A percentile compares a stretch with the other conserved stretches of the same genome.
phyloP scores from a whole-genome alignment of 305 asterid species.

The Fraxinus angustifolia region DNA sequence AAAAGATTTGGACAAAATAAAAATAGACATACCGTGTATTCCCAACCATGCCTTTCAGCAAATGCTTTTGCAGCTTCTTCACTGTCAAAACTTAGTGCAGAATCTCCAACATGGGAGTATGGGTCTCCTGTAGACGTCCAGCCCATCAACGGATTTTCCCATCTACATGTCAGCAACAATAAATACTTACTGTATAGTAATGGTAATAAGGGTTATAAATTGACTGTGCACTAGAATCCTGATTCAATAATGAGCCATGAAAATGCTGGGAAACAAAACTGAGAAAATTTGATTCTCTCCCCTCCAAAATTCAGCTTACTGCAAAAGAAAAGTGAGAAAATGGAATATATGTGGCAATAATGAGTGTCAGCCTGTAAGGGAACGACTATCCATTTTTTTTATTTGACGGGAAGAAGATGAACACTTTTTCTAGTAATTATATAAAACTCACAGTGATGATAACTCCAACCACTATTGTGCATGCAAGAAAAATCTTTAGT shows the following conservation, averaged over 20 bases:
- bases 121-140: slow-evolving; percentile 99
- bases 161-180: slow-evolving; percentile 36
- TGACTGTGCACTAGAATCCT: neutral
- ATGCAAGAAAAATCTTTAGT: neutral
- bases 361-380: neutral
- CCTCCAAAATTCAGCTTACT: neutral
- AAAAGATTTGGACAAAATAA: neutral
- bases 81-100: slow-evolving; percentile 75
- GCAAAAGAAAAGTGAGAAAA: neutral
- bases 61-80: slow-evolving; percentile 81
- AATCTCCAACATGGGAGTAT: slow-evolving; percentile 93
- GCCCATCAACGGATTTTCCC: slow-evolving; percentile 99
- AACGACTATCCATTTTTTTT: neutral
- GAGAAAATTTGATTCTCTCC: neutral
- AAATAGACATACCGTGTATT: slow-evolving; percentile 52
- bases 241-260: neutral
- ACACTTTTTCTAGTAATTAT: neutral
- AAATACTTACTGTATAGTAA: neutral
- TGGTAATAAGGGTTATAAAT: neutral
- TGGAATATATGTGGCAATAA: neutral
- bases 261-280: neutral
- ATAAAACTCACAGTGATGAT: neutral
- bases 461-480: neutral
- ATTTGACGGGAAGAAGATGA: neutral
- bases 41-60: slow-evolving; percentile 95